Evolutionary conservation across 2,329 filamentous ascomycete species (phyloP).

Genomic region (Pseudocercospora fuligena): DNA sequence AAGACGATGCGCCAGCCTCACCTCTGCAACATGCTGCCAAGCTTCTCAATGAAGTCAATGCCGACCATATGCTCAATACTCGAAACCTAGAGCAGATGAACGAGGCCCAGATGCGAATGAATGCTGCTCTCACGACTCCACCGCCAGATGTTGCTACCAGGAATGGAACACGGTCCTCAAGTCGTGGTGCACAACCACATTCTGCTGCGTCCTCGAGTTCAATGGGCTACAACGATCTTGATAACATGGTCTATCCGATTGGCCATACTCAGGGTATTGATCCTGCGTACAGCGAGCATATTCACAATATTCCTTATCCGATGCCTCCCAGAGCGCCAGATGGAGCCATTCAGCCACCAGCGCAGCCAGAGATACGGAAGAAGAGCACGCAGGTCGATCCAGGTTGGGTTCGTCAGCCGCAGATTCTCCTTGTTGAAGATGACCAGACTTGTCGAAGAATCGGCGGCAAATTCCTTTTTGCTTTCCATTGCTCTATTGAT

Average conservation of each 20-base stretch:
- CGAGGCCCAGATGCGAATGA: constrained; percentile 60
- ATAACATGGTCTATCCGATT: constrained; percentile 84
- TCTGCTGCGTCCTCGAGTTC: constrained; percentile 57
- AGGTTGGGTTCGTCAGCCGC: constrained; percentile 70
- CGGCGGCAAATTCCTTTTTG: constrained; percentile 69
- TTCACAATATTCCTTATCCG: constrained; percentile 89
- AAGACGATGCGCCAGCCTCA: constrained; percentile 68
- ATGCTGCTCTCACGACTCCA: constrained; percentile 61
- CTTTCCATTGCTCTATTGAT: constrained; percentile 67
- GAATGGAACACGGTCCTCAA: constrained; percentile 47
- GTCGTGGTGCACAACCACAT: constrained; percentile 47
- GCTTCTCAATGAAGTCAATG: constrained; percentile 67
- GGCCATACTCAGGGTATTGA: constrained; percentile 91
- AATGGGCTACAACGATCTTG: constrained; percentile 63
- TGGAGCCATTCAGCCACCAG: constrained; percentile 40
- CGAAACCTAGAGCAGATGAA: constrained; percentile 69
- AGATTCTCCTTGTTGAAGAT: constrained; percentile 88
- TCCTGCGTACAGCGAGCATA: constrained; percentile 91
- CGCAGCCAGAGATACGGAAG: constrained; percentile 61
- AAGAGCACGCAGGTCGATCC: constrained; percentile 66
- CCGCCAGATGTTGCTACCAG: constrained; percentile 54
- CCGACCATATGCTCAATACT: constrained; percentile 67
- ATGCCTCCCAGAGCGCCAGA: constrained; percentile 69
- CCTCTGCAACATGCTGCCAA: constrained; percentile 71
- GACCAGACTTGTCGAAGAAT: constrained; percentile 70